A percentile compares a stretch with the other conserved stretches of the same genome.
Evolutionary conservation across 2,329 filamentous ascomycete species (phyloP).

Genomic region (Alternaria brassicae): DNA sequence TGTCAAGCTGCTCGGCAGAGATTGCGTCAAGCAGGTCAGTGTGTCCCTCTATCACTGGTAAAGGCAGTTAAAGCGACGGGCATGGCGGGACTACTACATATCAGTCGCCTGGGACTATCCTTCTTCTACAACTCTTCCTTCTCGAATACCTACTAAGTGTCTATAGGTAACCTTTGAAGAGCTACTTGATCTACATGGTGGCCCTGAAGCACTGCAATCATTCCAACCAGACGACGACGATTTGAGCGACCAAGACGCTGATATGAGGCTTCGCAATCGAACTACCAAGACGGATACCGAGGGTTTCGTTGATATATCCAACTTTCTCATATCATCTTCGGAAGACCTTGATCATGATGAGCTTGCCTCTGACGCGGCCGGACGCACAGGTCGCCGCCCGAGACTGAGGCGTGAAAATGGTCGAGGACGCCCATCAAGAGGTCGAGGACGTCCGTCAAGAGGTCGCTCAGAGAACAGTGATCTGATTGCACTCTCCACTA

Average conservation of each 20-base stretch:
- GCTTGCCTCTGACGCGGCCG: conserved; percentile 13
- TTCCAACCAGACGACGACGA: conserved; percentile 46
- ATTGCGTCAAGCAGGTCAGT: conserved; percentile 52
- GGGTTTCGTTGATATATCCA: conserved; percentile 42
- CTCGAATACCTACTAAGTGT: conserved; percentile 4
- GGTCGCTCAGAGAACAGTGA: conserved; percentile 24
- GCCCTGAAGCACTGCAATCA: conserved; percentile 54
- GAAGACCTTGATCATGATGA: conserved; percentile 35
- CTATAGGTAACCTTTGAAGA: conserved; percentile 56
- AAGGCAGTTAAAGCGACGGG: neutral
- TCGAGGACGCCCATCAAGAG: conserved; percentile 22
- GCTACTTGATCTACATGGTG: conserved; percentile 56
- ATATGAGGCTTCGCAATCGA: conserved; percentile 38
- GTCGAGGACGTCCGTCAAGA: conserved; percentile 20
- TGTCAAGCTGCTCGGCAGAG: conserved; percentile 55
- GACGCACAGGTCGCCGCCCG: conserved; percentile 27
- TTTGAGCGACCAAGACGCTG: conserved; percentile 19
- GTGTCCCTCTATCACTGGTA: conserved; percentile 2
- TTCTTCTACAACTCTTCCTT: neutral
- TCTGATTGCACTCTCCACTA: conserved; percentile 24
- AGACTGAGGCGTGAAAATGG: conserved; percentile 12
- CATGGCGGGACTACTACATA: neutral
- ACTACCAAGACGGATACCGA: conserved; percentile 19
- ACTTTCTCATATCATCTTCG: conserved; percentile 40
- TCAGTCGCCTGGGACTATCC: neutral